Evolutionary conservation across 179 eudicot species (phyloP), one percentile per base, ranked within the genome.

Genomic region (Pouteria campechiana): DNA sequence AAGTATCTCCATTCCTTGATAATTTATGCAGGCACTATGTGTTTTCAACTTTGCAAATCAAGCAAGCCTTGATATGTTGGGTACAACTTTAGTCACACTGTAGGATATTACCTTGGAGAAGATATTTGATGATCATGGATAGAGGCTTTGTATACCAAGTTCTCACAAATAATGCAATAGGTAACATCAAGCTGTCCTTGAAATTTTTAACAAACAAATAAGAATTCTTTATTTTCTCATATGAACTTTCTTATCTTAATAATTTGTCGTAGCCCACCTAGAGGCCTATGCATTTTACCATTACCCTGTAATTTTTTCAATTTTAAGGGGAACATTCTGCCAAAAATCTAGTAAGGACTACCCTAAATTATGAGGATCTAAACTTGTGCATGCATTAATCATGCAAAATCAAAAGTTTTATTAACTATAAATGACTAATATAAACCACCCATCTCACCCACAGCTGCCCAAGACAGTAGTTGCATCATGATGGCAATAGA

Each of bases 101-200:
- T 86, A 81, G 57, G 86, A 81, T 44, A 72, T 78, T 6, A 59
- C 78, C 2, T 45, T 81, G 12, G 93, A 81, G 17, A 81, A 69
- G 61, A 72, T 81, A 7, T 72, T 81, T 9, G 93, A 81, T 51
- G 93, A 81, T 12, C 51, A 67, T 54, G 86, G 93, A 41, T 65
- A 77, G 35, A 78, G 36, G 47, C 63, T 5, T 69, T 81, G 34
- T 72, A 46, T 30, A 37, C 78, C 1, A 83, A 78, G 69, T 44
- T 78, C 28, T 83, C 93, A 7, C 82, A 81, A 57, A 74, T 81
- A 47, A 74, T 78, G 78, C 93, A 81, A 34, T 86, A 80, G 89
- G 89, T 76, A 28, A 19, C 25, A 1, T 16, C n/a, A n/a, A n/a
- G 3, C 24, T 8, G 15, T n/a, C n/a, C n/a, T n/a, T n/a, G n/a